Evolutionary conservation across 345 rosid species (phyloP), one percentile per base, ranked within the genome.

Genomic region (Stellera chamaejasme): DNA sequence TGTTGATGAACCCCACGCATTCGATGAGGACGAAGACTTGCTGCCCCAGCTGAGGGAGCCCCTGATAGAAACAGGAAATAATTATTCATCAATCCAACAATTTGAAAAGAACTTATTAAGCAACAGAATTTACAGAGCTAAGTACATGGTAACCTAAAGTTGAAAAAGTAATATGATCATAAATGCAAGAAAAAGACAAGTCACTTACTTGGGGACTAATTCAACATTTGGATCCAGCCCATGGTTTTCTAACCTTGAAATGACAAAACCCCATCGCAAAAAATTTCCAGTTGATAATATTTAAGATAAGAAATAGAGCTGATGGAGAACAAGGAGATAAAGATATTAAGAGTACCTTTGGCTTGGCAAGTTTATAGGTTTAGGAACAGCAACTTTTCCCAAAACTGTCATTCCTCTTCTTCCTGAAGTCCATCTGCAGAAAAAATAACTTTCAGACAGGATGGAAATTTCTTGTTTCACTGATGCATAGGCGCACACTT

Each of bases 281-380:
- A 32, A 32, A 32, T 32, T 32, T 5, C 9, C 39, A 5, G 9
- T 32, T 8, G 9, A 52, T 51, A 4, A 15, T 61, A 13, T 32
- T 41, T 46, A 59, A 19, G 5, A 65, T 48, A 61, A 41, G 59
- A 41, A 27, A 2, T 42, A 27, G 39, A 32, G 39, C 9, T 32
- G 9, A 32, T 32, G 39, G 39, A 32, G 39, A 5, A 32, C 1
- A 32, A 32, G 9, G 9, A 32, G 9, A 48, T 10, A 52, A 58
- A 62, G 9, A 8, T 4, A 8, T 32, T 32, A 44, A 32, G 52
- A 47, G 66, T 82, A 94, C 99, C 90, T 87, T 72, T 94, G 99
- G 75, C 99, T 94, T 26, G 99, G 99, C 68, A 94, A 70, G 65
- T 94, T 94, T 55, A 94, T 90, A 27, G 99, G 99, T 71, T 90